Evolutionary conservation across 257 asterid genomes (phyloP), one percentile per base, ranked within the genome.

Genomic region (Prunella vulgaris): DNA sequence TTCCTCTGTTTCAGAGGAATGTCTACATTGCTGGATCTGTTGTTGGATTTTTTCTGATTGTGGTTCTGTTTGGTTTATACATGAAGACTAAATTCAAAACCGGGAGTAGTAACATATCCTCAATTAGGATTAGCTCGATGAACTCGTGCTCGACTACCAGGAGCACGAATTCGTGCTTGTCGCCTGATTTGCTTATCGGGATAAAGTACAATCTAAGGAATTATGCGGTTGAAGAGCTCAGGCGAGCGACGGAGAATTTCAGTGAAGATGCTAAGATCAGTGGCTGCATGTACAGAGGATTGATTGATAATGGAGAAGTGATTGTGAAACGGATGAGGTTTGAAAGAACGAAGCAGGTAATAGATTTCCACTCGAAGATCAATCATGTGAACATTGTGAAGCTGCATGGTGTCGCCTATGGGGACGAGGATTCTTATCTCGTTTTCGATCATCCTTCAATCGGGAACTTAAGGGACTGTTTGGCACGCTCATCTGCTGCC

Each of bases 361-460:
- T 88, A 33, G 92, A 90, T 66, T 81, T 90, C 12, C 92, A 88
- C 48, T 84, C 92, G 1, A 90, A 73, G 32, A 85, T 88, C 76
- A 86, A 88, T 57, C 97, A 90, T 20, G 92, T 90, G 0, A 88
- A 82, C 58, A 85, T 88, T 18, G 85, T 86, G 74, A 86, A 81
- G 73, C 83, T 90, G 8, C 68, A 68, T 0, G 97, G 97, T 0
- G 89, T 88, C 13, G 86, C 94, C 32, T 88, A 86, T 17, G 85
- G 85, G 0, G 82, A 80, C 9, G 76, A 79, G 9, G 80, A 79
- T 59, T 82, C 87, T 4, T 90, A 79, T 69, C 90, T 90, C 0
- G 86, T 88, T 27, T 86, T 85, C 9, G 96, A 90, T 70, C 78
- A 30, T 40, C 94, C 96, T 0, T 48, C 20, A 4, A 88, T 85